Evolutionary conservation across 352 stramenopile genomes (phyloP).

Genomic region (Globisporangium megalacanthum): DNA sequence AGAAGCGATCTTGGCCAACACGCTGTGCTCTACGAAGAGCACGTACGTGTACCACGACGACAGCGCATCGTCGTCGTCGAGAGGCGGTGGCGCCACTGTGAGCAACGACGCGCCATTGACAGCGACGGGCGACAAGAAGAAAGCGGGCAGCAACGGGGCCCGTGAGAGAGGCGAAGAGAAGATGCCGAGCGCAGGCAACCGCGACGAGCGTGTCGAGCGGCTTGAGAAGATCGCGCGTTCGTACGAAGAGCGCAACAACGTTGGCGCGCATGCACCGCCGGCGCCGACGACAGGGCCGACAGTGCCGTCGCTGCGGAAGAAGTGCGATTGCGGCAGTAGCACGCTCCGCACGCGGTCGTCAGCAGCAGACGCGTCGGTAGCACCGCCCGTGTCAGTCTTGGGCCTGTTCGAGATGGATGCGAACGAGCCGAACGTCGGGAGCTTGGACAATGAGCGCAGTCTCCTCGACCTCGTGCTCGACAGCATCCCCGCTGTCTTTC

Average conservation of each 20-base stretch:
- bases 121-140: conserved; percentile 43
- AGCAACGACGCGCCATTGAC: conserved; percentile 4
- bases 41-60: conserved; percentile 77
- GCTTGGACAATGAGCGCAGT: conserved; percentile 70
- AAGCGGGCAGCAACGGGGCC: conserved; percentile 13
- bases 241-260: conserved; percentile 67
- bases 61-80: conserved; percentile 1
- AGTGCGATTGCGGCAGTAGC: conserved; percentile 10
- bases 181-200: conserved; percentile 60
- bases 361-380: conserved; percentile 17
- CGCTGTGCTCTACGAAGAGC: conserved; percentile 58
- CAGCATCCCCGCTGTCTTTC: conserved; percentile 83
- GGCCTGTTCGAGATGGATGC: conserved; percentile 77
- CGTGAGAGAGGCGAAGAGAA: conserved; percentile 49
- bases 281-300: not conserved
- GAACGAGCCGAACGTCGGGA: conserved; percentile 67
- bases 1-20: conserved; percentile 56
- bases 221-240: conserved; percentile 57
- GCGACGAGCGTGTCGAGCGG: conserved; percentile 63
- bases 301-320: conserved; percentile 1
- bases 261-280: conserved; percentile 17
- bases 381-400: conserved; percentile 45
- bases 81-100: not conserved
- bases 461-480: conserved; percentile 79
- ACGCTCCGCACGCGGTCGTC: conserved; percentile 24